A percentile compares a stretch with the other conserved stretches of the same genome.
These are phyloP conservation scores for Bipolaris cookei DNA, from an alignment of 2,329 filamentous ascomycete genomes.

Conservation along the genomic window DNA sequence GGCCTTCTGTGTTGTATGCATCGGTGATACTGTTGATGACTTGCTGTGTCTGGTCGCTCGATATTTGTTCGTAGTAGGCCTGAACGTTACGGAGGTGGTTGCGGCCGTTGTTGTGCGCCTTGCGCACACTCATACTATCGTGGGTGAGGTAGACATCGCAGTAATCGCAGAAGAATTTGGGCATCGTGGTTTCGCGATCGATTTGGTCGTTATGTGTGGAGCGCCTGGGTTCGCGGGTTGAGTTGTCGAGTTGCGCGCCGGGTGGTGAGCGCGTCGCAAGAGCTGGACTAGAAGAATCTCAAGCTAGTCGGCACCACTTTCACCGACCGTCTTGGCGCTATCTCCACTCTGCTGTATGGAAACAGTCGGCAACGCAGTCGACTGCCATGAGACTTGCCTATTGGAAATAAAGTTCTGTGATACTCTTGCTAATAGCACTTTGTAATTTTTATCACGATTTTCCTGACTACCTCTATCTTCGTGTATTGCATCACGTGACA, in stretches of 20 bases:
- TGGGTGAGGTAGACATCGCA: constrained; percentile 99
- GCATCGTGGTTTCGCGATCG: constrained; percentile 19
- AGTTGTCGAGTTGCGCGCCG: constrained; percentile 8
- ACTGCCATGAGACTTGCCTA: no score
- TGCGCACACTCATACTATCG: constrained; percentile 99
- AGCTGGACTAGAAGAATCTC: constrained; percentile 31
- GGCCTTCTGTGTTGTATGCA: constrained; percentile 93
- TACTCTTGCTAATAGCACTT: no score
- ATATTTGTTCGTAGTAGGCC: constrained; percentile 99
- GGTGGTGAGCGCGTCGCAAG: constrained; percentile 25
- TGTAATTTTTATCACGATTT: no score
- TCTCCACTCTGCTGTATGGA: no score
- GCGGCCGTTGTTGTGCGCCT: constrained; percentile 94
- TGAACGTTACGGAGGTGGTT: constrained; percentile 98
- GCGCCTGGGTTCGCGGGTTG: neutral
- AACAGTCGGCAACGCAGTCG: no score
- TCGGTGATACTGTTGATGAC: constrained; percentile 98
- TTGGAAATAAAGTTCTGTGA: no score
- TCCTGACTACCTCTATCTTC: no score
- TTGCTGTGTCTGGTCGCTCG: constrained; percentile 96
- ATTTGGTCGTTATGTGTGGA: neutral
- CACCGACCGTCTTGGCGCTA: constrained; percentile 27
- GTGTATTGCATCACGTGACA: no score
- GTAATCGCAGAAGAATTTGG: constrained; percentile 72
- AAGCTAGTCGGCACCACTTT: constrained; percentile 19